A percentile compares a stretch with the other conserved stretches of the same genome.
Evolutionary conservation across 2,329 filamentous ascomycete species (phyloP).

Genomic region (Gyromitra esculenta): DNA sequence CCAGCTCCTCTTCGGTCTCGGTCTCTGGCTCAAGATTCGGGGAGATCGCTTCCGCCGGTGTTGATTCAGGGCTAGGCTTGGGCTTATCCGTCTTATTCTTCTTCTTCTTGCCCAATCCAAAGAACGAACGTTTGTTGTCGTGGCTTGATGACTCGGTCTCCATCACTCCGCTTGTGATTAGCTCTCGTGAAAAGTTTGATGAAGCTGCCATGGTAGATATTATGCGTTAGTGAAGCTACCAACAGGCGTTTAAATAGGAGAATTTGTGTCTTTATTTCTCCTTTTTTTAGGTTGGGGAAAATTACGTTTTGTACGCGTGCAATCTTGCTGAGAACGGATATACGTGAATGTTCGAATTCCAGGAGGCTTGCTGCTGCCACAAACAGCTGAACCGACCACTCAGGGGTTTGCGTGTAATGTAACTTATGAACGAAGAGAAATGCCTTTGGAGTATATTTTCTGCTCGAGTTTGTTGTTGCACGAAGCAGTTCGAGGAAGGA

Average conservation of each 20-base stretch:
- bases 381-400: slow-evolving; percentile 30
- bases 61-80: slow-evolving; percentile 58
- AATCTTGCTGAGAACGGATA: slow-evolving; percentile 13
- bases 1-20: slow-evolving; percentile 59
- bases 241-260: slow-evolving; percentile 35
- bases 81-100: slow-evolving; percentile 67
- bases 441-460: slow-evolving; percentile 22
- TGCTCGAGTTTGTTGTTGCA: slow-evolving; percentile 19
- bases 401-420: slow-evolving; percentile 32
- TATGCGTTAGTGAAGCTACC: slow-evolving; percentile 29
- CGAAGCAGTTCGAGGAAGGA: slow-evolving; percentile 10
- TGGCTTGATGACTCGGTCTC: slow-evolving; percentile 36
- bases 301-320: slow-evolving; percentile 38
- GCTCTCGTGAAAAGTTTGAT: slow-evolving; percentile 9
- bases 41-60: slow-evolving; percentile 58
- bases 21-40: slow-evolving; percentile 59
- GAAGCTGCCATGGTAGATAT: slow-evolving; percentile 32
- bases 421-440: slow-evolving; percentile 20
- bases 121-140: slow-evolving; percentile 66
- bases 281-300: slow-evolving; percentile 21
- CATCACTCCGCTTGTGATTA: slow-evolving; percentile 24
- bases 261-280: slow-evolving; percentile 8
- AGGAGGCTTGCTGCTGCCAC: slow-evolving; percentile 37
- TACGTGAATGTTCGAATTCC: slow-evolving; percentile 25
- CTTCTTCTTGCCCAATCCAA: slow-evolving; percentile 73